Evolutionary conservation across 2,329 filamentous ascomycete species (phyloP), one percentile per base, ranked within the genome.

Genomic region (Cladophialophora exuberans): DNA sequence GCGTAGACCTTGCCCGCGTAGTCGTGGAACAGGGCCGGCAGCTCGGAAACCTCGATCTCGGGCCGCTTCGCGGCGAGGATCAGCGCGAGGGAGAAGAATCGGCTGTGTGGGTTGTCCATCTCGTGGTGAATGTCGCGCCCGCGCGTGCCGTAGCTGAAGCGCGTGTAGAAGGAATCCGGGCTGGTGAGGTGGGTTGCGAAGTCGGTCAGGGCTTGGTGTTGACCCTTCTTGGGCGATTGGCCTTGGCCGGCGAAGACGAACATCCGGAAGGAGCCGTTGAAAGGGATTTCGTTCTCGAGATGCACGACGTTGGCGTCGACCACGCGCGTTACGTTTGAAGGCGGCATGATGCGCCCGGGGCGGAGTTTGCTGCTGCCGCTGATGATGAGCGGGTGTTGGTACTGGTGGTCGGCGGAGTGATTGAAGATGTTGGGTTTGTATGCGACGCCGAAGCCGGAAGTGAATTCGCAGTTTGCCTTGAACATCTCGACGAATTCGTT

Each of bases 401-500:
- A 89, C 1, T 84, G 79, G 72, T 96, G 91, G 3, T 76, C 76
- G 0, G 83, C 71, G 7, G 87, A 88, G 89, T 90, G 96, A 75
- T 96, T 96, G 72, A 96, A 80, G 25, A 82, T 73, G 72, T 96
- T 97, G 50, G 88, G 80, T 61, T 86, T 82, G 76, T 96, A 96
- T 25, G 85, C 87, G 18, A 96, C 90, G 57, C 92, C 92, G 69
- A 96, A 96, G 54, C 92, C 92, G 61, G 88, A 91, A 9, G 91
- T 96, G 72, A 96, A 96, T 67, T 94, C 90, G 77, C 91, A 96
- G 25, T 85, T 85, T 54, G 89, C 89, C 71, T 96, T 96, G 79
- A 96, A 96, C 0, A 87, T 90, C 74, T 87, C 87, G 68, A 96
- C 84, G 69, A 97, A 96, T 9, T 88, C 84, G 66, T 92, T 92